Evolutionary conservation across 805 yeast genomes (phyloP).

Genomic region (Wickerhamomyces canadensis): DNA sequence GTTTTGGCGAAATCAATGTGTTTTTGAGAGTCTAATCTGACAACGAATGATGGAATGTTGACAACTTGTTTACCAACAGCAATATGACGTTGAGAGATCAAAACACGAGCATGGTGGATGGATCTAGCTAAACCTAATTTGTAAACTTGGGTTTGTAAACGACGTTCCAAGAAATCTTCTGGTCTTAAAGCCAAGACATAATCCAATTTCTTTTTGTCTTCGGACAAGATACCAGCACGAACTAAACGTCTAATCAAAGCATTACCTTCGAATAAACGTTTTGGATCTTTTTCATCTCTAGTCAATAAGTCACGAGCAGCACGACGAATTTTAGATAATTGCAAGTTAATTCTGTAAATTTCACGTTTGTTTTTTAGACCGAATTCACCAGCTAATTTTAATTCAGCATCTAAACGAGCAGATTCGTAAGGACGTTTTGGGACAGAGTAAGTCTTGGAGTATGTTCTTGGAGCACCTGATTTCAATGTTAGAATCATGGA

Average conservation of each 20-base stretch:
- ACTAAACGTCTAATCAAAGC: constrained; percentile 99
- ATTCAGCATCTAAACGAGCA: constrained; percentile 98
- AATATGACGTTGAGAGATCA: constrained; percentile 98
- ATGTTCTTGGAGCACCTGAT: constrained; percentile 96
- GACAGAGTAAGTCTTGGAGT: constrained; percentile 99
- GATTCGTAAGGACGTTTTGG: constrained; percentile 99
- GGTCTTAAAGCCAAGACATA: constrained; percentile 96
- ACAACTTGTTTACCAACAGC: constrained; percentile 99
- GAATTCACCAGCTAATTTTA: constrained; percentile 99
- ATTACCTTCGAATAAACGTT: constrained; percentile 99
- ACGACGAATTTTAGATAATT: constrained; percentile 99
- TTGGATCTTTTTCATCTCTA: constrained; percentile 99
- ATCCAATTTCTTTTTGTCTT: constrained; percentile 99
- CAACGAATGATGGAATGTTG: constrained; percentile 98
- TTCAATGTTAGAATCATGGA: constrained; percentile 14
- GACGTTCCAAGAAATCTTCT: constrained; percentile 99
- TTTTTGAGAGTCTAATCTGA: constrained; percentile 99
- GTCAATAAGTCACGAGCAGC: constrained; percentile 99
- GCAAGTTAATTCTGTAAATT: constrained; percentile 99
- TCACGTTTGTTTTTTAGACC: constrained; percentile 99
- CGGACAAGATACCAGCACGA: constrained; percentile 97
- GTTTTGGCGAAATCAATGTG: constrained; percentile 99
- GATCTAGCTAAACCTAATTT: constrained; percentile 99
- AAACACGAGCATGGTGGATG: constrained; percentile 99
- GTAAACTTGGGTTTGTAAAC: constrained; percentile 99